Conservation (phyloP, 2,329 filamentous ascomycete genomes). For the Venturia nashicola region DNA sequence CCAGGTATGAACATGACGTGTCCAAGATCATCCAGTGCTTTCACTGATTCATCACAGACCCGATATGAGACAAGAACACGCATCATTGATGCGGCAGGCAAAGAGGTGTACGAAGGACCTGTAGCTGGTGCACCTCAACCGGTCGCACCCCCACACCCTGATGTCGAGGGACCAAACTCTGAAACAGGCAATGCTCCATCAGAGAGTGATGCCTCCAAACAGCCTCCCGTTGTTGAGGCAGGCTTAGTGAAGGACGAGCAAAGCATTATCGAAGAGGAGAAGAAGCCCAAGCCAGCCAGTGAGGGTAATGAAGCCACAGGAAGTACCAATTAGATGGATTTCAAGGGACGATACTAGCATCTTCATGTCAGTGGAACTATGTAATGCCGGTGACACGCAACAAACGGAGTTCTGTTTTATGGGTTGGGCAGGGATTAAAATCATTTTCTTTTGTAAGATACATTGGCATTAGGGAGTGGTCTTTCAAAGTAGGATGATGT, state of each 20-base stretch:
- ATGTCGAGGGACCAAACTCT: conserved; percentile 45
- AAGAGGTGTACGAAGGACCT: conserved; percentile 50
- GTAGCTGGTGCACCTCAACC: conserved; percentile 19
- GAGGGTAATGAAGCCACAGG: conserved; percentile 14
- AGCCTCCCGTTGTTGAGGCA: conserved; percentile 26
- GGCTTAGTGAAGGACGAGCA: conserved; percentile 33
- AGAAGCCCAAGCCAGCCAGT: conserved; percentile 24
- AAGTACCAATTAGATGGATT: background rate
- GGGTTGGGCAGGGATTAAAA: background rate
- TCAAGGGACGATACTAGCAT: background rate
- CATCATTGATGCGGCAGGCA: conserved; percentile 66
- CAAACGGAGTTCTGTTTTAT: background rate
- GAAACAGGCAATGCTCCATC: conserved; percentile 29
- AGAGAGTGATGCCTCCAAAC: conserved; percentile 25
- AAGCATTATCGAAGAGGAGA: conserved; percentile 24
- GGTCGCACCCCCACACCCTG: conserved; percentile 41
- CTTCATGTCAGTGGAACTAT: background rate
- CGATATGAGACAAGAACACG: conserved; percentile 91
- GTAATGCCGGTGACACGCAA: conserved; percentile 3
- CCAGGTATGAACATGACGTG: conserved; percentile 20
- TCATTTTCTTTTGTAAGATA: background rate
- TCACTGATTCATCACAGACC: conserved; percentile 40
- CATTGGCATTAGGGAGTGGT: background rate
- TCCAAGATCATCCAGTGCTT: background rate
- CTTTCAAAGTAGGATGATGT: background rate